Evolutionary conservation across 805 yeast species (phyloP), one percentile per base, ranked within the genome.

Genomic region (Barnettozyma pratensis): DNA sequence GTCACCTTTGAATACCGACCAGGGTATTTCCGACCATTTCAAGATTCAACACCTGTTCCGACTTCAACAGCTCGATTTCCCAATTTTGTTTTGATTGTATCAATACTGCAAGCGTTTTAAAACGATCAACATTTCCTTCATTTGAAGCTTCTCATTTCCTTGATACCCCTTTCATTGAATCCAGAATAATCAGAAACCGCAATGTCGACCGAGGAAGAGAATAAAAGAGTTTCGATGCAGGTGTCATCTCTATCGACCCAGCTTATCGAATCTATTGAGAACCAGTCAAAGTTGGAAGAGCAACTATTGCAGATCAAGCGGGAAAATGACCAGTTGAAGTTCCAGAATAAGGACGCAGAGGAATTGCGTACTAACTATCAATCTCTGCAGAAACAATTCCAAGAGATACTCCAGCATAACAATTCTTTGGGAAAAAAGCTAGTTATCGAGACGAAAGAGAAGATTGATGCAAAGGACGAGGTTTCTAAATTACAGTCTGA

Each of bases 401-500:
- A 61, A 28, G 64, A 64, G 39, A 56, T 76, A 10, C 52, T 67
- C 19, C 57, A 60, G 8, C 59, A 64, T 31, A 62, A 70, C 27
- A 60, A 60, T 6, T 66, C 66, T 5, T 52, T 76, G 9, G 65
- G 63, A 40, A 62, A 65, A 37, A 54, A 49, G 45, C 42, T 70
- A 27, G 58, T 55, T 27, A 50, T 61, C 5, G 70, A 66, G 42
- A 58, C 59, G n/a, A 62, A 61, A 39, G 65, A 58, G 48, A 77
- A 77, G 51, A 65, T 63, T 8, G 69, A 63, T 7, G 84, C 88
- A 1, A 85, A 83, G 54, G 69, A 67, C 9, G 87, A 84, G 55
- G 83, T 78, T 14, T 71, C 76, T 41, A 74, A 76, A 49, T 66
- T 88, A 44, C 79, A 83, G 52, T 78, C 74, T 32, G 96, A 88